phyloP scores from a whole-genome alignment of 1,284 basidiomycete species.

The Naganishia liquefaciens region DNA sequence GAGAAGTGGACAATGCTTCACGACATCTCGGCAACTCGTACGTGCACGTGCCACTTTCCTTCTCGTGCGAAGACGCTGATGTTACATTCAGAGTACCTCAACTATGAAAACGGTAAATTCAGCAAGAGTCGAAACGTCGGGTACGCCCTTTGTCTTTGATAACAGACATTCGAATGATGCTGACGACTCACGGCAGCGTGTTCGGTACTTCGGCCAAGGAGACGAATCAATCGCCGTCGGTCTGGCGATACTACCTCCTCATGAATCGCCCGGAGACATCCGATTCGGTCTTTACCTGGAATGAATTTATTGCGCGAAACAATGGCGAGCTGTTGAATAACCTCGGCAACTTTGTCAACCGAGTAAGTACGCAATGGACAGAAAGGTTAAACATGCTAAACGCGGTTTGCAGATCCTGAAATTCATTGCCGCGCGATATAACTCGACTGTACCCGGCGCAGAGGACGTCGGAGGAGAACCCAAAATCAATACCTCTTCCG shows the following conservation, averaged over 20 bases:
- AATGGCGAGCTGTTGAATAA: slow-evolving; percentile 95
- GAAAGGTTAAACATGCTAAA: slow-evolving; percentile 1
- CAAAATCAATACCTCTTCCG: slow-evolving; percentile 57
- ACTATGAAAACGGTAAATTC: slow-evolving; percentile 99
- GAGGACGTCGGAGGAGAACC: slow-evolving; percentile 63
- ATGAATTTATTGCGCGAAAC: slow-evolving; percentile 89
- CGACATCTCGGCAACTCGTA: slow-evolving; percentile 92
- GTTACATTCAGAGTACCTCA: slow-evolving; percentile 75
- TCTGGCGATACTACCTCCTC: slow-evolving; percentile 97
- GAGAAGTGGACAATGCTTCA: slow-evolving; percentile 92
- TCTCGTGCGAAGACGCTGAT: background rate
- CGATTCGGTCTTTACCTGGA: slow-evolving; percentile 97
- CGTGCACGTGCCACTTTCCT: slow-evolving; percentile 35
- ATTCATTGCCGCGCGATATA: slow-evolving; percentile 86
- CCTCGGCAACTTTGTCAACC: slow-evolving; percentile 98
- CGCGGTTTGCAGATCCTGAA: slow-evolving; percentile 64
- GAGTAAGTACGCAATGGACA: slow-evolving; percentile 54
- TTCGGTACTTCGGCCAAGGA: slow-evolving; percentile 94
- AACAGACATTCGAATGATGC: background rate
- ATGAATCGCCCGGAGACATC: slow-evolving; percentile 90
- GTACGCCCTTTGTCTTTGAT: slow-evolving; percentile 33
- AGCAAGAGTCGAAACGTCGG: slow-evolving; percentile 96
- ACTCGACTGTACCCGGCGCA: slow-evolving; percentile 75
- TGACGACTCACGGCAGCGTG: slow-evolving; percentile 57
- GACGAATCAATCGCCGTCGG: slow-evolving; percentile 86